These are phyloP conservation scores for Candida boleticola DNA, from an alignment of 805 yeast genomes.

Conservation along the genomic window DNA sequence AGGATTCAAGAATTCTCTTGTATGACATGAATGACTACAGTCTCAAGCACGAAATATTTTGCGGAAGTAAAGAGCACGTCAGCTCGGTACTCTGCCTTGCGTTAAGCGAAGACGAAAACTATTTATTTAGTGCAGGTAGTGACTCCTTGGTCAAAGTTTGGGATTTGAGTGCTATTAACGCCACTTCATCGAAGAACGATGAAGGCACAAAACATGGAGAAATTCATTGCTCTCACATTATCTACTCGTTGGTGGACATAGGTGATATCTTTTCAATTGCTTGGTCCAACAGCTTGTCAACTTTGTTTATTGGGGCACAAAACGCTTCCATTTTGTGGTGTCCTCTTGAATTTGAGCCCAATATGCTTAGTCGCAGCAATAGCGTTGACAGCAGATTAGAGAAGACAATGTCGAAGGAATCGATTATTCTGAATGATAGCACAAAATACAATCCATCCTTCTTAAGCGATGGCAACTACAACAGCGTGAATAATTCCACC, in stretches of 20 bases:
- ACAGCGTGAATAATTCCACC: not conserved
- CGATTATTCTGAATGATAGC: not conserved
- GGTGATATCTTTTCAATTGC: constrained; percentile 89
- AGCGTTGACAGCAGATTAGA: not conserved
- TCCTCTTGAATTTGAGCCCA: constrained; percentile 19
- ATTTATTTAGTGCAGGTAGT: constrained; percentile 80
- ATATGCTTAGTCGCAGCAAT: not conserved
- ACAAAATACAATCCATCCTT: no score
- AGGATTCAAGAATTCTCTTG: constrained; percentile 73
- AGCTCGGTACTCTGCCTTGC: constrained; percentile 75
- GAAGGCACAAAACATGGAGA: constrained; percentile 1
- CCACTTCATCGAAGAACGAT: constrained; percentile 9
- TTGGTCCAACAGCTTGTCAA: constrained; percentile 58
- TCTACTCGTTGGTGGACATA: constrained; percentile 81
- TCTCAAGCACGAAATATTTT: constrained; percentile 42
- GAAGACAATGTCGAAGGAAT: not conserved
- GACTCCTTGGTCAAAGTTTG: constrained; percentile 89
- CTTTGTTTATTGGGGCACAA: constrained; percentile 85
- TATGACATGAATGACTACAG: constrained; percentile 67
- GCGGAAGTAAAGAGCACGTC: constrained; percentile 51
- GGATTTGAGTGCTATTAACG: constrained; percentile 48
- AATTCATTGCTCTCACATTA: constrained; percentile 53
- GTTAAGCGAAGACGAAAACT: constrained; percentile 51
- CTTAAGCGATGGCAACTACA: not conserved
- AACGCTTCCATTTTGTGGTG: constrained; percentile 86